phyloP scores from a whole-genome alignment of 1,284 basidiomycete genomes.

The Ustilago shanxiensis region DNA sequence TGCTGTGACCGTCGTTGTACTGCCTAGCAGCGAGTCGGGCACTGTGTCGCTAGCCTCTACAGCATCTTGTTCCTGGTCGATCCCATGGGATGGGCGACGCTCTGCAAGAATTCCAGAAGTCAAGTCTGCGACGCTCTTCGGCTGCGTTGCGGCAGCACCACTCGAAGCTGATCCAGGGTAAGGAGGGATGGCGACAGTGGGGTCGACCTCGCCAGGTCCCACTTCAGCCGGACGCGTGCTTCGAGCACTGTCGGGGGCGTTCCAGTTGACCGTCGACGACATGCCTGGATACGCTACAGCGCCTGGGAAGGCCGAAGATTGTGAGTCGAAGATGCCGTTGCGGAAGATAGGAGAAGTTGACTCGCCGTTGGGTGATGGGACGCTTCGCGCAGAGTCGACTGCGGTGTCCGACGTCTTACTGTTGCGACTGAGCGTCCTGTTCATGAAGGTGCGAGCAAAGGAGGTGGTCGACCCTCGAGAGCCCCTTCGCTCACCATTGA shows the following conservation, averaged over 20 bases:
- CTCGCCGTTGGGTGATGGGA: conserved; percentile 11
- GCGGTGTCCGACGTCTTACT: conserved; percentile 22
- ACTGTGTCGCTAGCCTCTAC: conserved; percentile 34
- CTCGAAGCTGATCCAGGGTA: conserved; percentile 30
- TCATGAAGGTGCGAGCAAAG: conserved; percentile 44
- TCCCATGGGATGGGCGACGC: conserved; percentile 44
- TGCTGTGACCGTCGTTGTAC: conserved; percentile 2
- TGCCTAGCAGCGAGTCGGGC: conserved; percentile 12
- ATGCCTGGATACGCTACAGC: conserved; percentile 34
- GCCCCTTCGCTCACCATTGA: conserved; percentile 25
- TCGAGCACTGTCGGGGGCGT: conserved; percentile 4
- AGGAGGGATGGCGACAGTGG: conserved; percentile 14
- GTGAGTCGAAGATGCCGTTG: conserved; percentile 34
- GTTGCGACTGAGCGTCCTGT: conserved; percentile 35
- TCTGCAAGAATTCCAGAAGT: conserved; percentile 14
- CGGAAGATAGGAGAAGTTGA: conserved; percentile 18
- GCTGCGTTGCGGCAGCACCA: conserved; percentile 10
- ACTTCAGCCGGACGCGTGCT: conserved; percentile 5
- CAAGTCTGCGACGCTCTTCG: conserved; percentile 11
- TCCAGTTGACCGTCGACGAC: conserved; percentile 44
- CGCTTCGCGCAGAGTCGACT: background rate
- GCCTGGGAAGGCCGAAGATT: background rate
- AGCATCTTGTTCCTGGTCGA: conserved; percentile 55
- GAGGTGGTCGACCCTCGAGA: conserved; percentile 18
- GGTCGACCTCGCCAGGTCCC: conserved; percentile 32